Base-by-base conservation (phyloP, 225 moss, liverwort and hornwort species). In the Pleurozium schreberi region DNA sequence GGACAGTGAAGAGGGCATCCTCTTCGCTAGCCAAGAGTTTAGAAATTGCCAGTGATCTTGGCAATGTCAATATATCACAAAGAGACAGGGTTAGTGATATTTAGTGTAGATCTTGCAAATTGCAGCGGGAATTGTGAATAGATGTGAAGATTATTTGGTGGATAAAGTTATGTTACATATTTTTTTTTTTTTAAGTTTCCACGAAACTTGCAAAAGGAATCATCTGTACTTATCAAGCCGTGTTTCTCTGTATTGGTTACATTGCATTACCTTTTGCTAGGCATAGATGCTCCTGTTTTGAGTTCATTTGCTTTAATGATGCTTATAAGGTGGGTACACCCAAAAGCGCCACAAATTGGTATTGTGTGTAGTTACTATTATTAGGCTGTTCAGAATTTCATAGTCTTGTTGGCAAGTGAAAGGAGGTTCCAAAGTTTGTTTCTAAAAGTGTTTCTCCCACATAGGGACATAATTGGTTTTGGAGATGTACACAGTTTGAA, bases 81-180 rank as follows among this genome's bases (percentile, higher is more conserved):
- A 78, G 85, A 53, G 78, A 81, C 82, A 59, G 58, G 61, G 85
- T 63, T 64, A 76, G 70, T 79, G 82, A 86, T 74, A 75, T 92
- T 14, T 89, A 93, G 86, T 43, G 85, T 87, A 91, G 86, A 69
- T 50, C 78, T 91, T 90, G 80, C 83, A 88, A 76, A 82, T 77
- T 85, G 85, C 81, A 88, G 86, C 87, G 89, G 91, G 66, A 92
- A 92, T 74, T 93, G 92, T 93, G 93, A 90, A 93, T 92, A 93
- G 90, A 90, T 93, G 89, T 92, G 91, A 92, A 93, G 90, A 90
- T 93, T 89, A 87, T 85, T 92, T 88, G 83, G 69, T 90, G 74
- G 84, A 82, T 70, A 17, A 74, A 79, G 58, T 85, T 89, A 43
- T 90, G 83, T 86, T 88, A 78, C 89, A 89, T 88, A 92, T 52